Conservation (phyloP, 768 basidiomycete species). For the Flagelloscypha sp. region DNA sequence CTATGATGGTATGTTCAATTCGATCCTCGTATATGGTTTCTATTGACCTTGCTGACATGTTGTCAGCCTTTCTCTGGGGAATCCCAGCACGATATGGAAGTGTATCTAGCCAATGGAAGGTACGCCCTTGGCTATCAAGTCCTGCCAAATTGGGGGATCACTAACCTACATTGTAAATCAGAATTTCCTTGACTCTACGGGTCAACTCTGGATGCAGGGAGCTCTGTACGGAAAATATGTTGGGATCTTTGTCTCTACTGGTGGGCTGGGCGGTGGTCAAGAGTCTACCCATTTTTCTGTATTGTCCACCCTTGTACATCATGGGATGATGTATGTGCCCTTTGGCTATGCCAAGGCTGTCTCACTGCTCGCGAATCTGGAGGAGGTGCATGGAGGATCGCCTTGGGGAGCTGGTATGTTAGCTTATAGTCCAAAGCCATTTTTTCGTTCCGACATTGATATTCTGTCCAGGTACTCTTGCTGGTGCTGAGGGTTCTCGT, state of each 20-base stretch:
- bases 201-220: constrained; percentile 37
- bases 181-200: constrained; percentile 51
- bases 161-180: constrained; percentile 9
- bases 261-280: constrained; percentile 48
- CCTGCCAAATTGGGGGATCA: constrained; percentile 15
- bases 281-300: constrained; percentile 25
- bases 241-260: constrained; percentile 44
- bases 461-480: constrained; percentile 46
- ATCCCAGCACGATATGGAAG: constrained; percentile 38
- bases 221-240: constrained; percentile 45
- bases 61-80: constrained; percentile 40
- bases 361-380: constrained; percentile 19
- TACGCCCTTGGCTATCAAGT: not conserved
- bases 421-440: no score
- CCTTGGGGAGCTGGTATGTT: constrained; percentile 70
- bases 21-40: no score
- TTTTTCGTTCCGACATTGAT: no score
- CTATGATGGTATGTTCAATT: no score
- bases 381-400: constrained; percentile 35
- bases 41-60: no score
- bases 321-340: constrained; percentile 41
- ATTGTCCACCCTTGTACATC: constrained; percentile 38
- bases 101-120: constrained; percentile 30
- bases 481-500: constrained; percentile 35
- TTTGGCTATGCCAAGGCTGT: constrained; percentile 34